Evolutionary conservation across 225 moss, liverwort and hornwort genomes (phyloP).

Genomic region (Asterella californica): DNA sequence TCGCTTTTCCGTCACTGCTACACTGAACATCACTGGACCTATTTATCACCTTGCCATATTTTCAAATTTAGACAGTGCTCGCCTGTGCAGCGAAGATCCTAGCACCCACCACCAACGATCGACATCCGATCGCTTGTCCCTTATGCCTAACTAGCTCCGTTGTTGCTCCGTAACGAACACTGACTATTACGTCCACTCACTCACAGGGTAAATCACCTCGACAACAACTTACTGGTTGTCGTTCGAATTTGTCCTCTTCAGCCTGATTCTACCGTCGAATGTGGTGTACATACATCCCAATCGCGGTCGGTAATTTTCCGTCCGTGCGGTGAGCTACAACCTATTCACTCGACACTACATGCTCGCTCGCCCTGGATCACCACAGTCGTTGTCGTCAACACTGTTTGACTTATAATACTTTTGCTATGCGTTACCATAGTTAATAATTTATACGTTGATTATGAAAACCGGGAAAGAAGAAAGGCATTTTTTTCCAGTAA

Average conservation of each 20-base stretch:
- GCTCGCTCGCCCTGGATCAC: too few relatives aligned
- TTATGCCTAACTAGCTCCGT: background rate
- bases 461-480: too few relatives aligned
- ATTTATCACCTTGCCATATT: background rate
- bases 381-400: too few relatives aligned
- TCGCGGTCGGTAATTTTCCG: background rate
- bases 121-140: background rate
- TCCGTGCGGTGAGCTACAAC: background rate
- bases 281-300: background rate
- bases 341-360: too few relatives aligned
- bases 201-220: constrained; percentile 5
- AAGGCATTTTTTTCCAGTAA: too few relatives aligned
- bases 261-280: background rate
- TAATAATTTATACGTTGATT: too few relatives aligned
- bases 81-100: background rate
- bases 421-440: too few relatives aligned
- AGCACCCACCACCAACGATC: background rate
- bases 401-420: too few relatives aligned
- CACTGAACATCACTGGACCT: background rate
- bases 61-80: constrained; percentile 13
- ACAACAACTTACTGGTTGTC: background rate
- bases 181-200: background rate
- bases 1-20: constrained; percentile 8
- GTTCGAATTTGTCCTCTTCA: background rate
- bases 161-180: background rate